Percentiles rank a stretch among this genome's conserved stretches.
phyloP scores from a whole-genome alignment of 164 flowering plant species.

The Magnolia sinica region DNA sequence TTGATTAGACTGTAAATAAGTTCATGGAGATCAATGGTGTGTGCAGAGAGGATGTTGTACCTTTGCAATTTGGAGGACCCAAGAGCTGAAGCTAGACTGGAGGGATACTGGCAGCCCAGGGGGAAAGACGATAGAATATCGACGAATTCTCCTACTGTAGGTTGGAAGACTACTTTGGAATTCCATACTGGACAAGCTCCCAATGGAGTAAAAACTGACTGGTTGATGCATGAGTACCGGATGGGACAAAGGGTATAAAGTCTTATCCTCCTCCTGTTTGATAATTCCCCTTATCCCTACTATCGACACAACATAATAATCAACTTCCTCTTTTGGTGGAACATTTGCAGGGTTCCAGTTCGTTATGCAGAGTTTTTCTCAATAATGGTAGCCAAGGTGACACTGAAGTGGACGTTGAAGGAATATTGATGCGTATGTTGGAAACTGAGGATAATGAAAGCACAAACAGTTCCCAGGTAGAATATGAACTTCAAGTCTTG shows the following conservation, averaged over 20 bases:
- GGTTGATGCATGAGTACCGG: constrained; percentile 56
- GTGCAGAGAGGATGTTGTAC: constrained; percentile 48
- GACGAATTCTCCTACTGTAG: constrained; percentile 26
- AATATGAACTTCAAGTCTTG: neutral
- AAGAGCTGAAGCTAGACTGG: constrained; percentile 8
- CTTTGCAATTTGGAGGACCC: constrained; percentile 20
- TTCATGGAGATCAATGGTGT: constrained; percentile 1
- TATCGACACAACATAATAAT: constrained; percentile 22
- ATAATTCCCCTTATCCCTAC: constrained; percentile 5
- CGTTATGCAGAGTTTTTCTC: constrained; percentile 45
- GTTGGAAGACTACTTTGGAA: constrained; percentile 47
- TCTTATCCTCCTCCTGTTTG: constrained; percentile 8
- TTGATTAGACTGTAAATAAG: neutral
- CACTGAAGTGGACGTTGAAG: neutral
- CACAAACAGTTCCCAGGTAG: constrained; percentile 25
- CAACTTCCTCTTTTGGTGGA: constrained; percentile 22
- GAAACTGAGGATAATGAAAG: constrained; percentile 4
- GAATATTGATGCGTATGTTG: neutral
- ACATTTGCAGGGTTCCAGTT: constrained; percentile 37
- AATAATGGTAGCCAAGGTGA: neutral
- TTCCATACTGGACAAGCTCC: constrained; percentile 36
- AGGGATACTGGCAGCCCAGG: constrained; percentile 46
- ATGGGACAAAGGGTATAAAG: constrained; percentile 25
- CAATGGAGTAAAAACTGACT: constrained; percentile 32
- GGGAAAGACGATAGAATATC: constrained; percentile 30